These are phyloP conservation scores for Ustilago loliicola DNA, from an alignment of 1,284 basidiomycete species.

Conservation along the genomic window DNA sequence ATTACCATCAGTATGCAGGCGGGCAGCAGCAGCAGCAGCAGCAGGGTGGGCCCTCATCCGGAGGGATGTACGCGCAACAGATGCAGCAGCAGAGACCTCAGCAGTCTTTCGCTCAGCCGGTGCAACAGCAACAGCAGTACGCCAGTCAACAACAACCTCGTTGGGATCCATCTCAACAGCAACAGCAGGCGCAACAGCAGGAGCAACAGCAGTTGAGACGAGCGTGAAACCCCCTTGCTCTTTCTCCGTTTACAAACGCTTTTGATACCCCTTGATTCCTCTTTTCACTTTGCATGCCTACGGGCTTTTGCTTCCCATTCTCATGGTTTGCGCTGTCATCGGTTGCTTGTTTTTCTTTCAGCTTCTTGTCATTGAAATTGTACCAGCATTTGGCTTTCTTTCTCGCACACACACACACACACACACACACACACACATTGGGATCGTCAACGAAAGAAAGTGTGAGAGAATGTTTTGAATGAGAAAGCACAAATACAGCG, in stretches of 20 bases:
- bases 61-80: slow-evolving; percentile 16
- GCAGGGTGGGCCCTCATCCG: neutral
- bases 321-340: neutral
- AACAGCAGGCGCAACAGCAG: slow-evolving; percentile 22
- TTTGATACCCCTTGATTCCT: neutral
- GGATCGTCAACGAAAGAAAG: neutral
- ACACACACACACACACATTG: neutral
- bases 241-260: neutral
- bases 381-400: neutral
- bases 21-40: slow-evolving; percentile 18
- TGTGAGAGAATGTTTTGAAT: neutral
- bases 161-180: slow-evolving; percentile 12
- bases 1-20: slow-evolving; percentile 17
- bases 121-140: slow-evolving; percentile 27
- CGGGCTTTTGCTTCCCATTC: neutral
- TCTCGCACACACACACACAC: neutral
- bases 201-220: slow-evolving; percentile 23
- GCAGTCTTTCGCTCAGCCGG: slow-evolving; percentile 1
- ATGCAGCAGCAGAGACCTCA: slow-evolving; percentile 20
- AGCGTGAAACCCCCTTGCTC: neutral
- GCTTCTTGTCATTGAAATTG: neutral
- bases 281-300: neutral
- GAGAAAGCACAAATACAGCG: slow-evolving; percentile 20
- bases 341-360: neutral
- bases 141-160: slow-evolving; percentile 4